Conservation (phyloP, 305 asterid genomes). For the Euphrasia arctica region DNA sequence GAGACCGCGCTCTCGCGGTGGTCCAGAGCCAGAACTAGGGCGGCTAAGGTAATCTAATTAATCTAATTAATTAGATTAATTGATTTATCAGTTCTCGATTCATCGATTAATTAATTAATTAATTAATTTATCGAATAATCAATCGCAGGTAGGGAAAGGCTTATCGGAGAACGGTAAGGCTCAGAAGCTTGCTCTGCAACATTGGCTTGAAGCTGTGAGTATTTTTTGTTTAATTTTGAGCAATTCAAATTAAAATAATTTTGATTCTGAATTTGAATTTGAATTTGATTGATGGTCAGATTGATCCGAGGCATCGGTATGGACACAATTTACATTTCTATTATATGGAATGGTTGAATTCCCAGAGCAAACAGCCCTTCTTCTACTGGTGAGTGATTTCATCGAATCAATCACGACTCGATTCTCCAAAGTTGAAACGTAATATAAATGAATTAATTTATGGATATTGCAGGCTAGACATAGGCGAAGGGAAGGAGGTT, state of each 20-base stretch:
- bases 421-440: no score
- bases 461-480: slow-evolving; percentile 62
- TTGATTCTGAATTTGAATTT: not conserved
- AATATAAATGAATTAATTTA: no score
- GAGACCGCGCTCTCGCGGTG: slow-evolving; percentile 92
- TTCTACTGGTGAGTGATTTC: slow-evolving; percentile 88
- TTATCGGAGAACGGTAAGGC: slow-evolving; percentile 85
- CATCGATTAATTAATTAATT: no score
- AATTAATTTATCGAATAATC: not conserved
- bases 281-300: slow-evolving; percentile 39
- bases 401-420: no score
- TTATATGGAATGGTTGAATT: slow-evolving; percentile 75
- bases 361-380: slow-evolving; percentile 94
- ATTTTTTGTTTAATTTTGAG: not conserved
- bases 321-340: slow-evolving; percentile 97
- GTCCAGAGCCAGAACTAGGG: slow-evolving; percentile 92
- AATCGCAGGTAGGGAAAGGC: slow-evolving; percentile 85
- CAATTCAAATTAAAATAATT: no score
- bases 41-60: slow-evolving; percentile 61
- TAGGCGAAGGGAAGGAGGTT: slow-evolving; percentile 94
- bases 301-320: slow-evolving; percentile 95
- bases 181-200: slow-evolving; percentile 89
- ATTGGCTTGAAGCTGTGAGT: slow-evolving; percentile 99
- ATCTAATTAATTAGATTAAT: no score
- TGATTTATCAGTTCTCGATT: no score